Conservation (phyloP, 768 basidiomycete species). For the Epithele typhae region DNA sequence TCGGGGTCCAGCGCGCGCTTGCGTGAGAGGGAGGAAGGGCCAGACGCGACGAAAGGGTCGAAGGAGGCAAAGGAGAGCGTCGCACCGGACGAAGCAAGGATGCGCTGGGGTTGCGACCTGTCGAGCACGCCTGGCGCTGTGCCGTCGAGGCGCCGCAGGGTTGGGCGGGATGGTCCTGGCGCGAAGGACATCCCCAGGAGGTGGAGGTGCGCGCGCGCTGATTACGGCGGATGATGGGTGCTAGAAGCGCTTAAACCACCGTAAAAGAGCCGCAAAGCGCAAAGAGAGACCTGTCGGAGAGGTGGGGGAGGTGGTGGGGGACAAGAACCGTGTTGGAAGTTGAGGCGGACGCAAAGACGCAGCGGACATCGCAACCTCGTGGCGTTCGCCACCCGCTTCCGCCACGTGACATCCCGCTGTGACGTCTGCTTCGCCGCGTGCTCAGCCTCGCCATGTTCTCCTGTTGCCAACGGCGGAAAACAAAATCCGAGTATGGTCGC, state of each 20-base stretch:
- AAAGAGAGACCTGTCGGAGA: background rate
- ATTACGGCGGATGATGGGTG: too few species aligned
- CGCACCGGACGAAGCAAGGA: conserved; percentile 57
- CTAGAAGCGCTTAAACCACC: too few species aligned
- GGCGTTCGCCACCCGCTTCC: background rate
- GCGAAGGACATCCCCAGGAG: conserved; percentile 9
- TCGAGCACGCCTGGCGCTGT: conserved; percentile 63
- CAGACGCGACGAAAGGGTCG: conserved; percentile 61
- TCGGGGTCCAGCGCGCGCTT: conserved; percentile 44
- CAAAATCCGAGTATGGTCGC: too few species aligned
- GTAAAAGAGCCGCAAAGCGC: background rate
- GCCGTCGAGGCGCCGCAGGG: conserved; percentile 30
- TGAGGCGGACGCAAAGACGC: too few species aligned
- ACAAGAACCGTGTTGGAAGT: background rate
- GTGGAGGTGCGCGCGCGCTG: too few species aligned
- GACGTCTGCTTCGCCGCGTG: too few species aligned
- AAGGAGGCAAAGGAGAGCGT: conserved; percentile 72
- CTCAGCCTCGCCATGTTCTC: too few species aligned
- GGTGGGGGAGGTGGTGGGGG: background rate
- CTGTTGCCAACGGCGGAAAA: too few species aligned
- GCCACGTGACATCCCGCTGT: conserved; percentile 10
- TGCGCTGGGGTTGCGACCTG: conserved; percentile 51
- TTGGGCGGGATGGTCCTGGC: conserved; percentile 7
- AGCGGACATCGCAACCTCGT: background rate
- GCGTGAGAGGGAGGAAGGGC: conserved; percentile 29